Percentiles rank a stretch among this genome's conserved stretches.
phyloP scores from a whole-genome alignment of 371 early-diverging fungal genomes.

The Coemansia sp. region DNA sequence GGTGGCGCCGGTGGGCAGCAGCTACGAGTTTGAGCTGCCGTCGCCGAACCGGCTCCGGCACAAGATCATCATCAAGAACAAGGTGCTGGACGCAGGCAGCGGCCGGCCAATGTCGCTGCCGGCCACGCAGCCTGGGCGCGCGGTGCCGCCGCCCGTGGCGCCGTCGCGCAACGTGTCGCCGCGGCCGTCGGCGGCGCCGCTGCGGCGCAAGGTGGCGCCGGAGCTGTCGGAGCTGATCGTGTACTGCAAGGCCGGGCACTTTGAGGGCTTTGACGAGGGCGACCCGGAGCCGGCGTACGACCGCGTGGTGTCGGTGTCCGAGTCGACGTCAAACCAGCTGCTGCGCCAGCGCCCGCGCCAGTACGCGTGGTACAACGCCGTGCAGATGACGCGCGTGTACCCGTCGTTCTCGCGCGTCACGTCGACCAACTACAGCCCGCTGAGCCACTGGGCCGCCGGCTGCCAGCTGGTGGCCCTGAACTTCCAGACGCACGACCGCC shows the following conservation, averaged over 20 bases:
- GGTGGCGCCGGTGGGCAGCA: conserved; percentile 49
- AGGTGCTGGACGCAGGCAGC: conserved; percentile 37
- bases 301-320: conserved; percentile 71
- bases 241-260: conserved; percentile 67
- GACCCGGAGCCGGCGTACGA: conserved; percentile 45
- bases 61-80: conserved; percentile 70
- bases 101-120: conserved; percentile 17
- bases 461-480: conserved; percentile 84
- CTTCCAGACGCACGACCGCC: conserved; percentile 70
- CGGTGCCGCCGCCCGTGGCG: conserved; percentile 13
- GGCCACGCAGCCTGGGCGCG: conserved; percentile 10
- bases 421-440: conserved; percentile 76
- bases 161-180: conserved; percentile 21
- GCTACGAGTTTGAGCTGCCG: conserved; percentile 55
- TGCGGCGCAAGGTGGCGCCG: conserved; percentile 56
- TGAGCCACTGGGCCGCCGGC: conserved; percentile 72
- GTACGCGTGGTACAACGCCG: conserved; percentile 55
- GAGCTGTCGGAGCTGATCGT: conserved; percentile 64
- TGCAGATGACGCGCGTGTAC: conserved; percentile 67
- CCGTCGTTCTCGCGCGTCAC: conserved; percentile 70
- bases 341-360: conserved; percentile 47
- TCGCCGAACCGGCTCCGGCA: conserved; percentile 64
- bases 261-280: conserved; percentile 54
- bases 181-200: conserved; percentile 26
- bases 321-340: conserved; percentile 51